Evolutionary conservation across 2,329 filamentous ascomycete species (phyloP), one percentile per base, ranked within the genome.

Genomic region (Drechslera avenae): DNA sequence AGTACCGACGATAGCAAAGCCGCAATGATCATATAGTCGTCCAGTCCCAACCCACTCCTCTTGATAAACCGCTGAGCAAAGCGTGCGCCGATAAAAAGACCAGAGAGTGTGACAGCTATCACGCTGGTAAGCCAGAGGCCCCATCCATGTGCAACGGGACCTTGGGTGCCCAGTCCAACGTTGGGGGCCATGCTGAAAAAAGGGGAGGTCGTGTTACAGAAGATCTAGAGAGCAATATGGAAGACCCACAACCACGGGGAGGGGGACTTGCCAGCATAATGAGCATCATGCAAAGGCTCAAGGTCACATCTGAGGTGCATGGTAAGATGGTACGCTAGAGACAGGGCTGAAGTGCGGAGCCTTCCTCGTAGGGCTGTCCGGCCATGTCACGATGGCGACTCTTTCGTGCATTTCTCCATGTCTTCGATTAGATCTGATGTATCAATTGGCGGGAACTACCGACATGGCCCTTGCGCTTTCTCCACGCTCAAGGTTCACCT

Each of bases 11-110:
- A 55, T 4, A 59, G 23, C 31, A 64, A 44, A 19, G 63, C 56
- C 8, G 52, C 56, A 6, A 66, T 50, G n/a, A 66, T 64, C 54
- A 60, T 57, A 31, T 63, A 63, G 40, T 66, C 61, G 34, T 66
- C 61, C 40, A 56, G 28, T 16, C 61, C 63, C 1, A 64, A n/a
- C 3, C 61, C 56, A 19, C 44, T 59, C 17, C 49, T 52, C 47
- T 59, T 64, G 35, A 54, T 35, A 8, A 51, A 32, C 23, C 63
- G 50, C 34, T 66, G 61, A 10, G 46, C 16, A 26, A 66, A 34
- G 42, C 63, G 46, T 21, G 57, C 61, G 14, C 30, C 37, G 2
- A 66, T 57, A 33, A 64, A 66, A 2, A 59, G 21, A 6, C 53
- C 52, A 23, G 60, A 56, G 3, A 64, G 43, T 1, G 58, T 35